These are phyloP conservation scores for Apophysomyces ossiformis DNA, from an alignment of 371 early-diverging fungal species.

Conservation along the genomic window DNA sequence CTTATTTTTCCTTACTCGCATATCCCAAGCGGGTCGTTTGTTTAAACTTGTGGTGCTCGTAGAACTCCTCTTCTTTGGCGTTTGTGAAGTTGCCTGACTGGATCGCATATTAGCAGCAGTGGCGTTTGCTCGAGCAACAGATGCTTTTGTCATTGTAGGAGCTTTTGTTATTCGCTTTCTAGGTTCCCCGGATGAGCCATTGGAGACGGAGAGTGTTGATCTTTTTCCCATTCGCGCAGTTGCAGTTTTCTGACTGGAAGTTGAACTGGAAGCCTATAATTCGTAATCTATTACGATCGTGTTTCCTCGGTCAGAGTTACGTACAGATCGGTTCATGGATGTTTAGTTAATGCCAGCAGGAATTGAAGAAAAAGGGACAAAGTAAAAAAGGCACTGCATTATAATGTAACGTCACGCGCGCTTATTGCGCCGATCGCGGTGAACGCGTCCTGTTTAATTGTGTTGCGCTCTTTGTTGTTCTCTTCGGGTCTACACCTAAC, in stretches of 20 bases:
- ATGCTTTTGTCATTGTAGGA: constrained; percentile 1
- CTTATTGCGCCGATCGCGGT: neutral
- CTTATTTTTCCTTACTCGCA: constrained; percentile 32
- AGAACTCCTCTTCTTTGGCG: neutral
- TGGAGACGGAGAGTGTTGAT: neutral
- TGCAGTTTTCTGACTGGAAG: neutral
- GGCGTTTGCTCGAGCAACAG: constrained; percentile 1
- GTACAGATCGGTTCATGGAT: constrained; percentile 2
- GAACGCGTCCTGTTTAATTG: too few relatives aligned
- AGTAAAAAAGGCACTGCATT: neutral
- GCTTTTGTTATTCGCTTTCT: neutral
- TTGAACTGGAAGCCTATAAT: neutral
- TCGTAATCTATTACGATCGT: neutral
- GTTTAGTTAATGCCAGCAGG: neutral
- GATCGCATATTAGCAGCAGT: neutral
- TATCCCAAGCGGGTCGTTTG: constrained; percentile 47
- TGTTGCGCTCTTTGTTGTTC: too few relatives aligned
- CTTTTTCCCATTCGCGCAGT: neutral
- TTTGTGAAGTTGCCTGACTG: neutral
- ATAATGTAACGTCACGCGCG: neutral
- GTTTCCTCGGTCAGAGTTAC: neutral
- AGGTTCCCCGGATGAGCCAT: neutral
- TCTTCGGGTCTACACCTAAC: too few relatives aligned
- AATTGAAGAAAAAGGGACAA: neutral
- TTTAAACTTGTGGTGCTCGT: constrained; percentile 16